Conservation (phyloP, 495 filamentous ascomycete species). For the Lasiosphaeria ovina region DNA sequence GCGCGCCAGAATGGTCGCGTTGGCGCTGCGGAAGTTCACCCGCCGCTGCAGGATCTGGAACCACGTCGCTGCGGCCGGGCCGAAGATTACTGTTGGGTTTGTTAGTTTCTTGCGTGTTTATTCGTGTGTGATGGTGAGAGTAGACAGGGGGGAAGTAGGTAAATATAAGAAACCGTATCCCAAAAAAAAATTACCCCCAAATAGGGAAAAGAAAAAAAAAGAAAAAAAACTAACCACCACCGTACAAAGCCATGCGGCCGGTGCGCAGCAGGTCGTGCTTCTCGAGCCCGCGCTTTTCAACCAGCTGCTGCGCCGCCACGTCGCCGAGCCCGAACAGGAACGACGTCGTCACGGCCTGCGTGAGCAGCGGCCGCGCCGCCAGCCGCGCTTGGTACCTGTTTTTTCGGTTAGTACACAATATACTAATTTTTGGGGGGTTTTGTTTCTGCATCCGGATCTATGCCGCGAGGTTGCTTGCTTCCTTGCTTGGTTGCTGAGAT, state of each 20-base stretch:
- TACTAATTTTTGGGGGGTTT: no score
- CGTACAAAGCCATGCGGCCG: constrained; percentile 87
- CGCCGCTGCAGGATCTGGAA: constrained; percentile 68
- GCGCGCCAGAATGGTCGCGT: constrained; percentile 72
- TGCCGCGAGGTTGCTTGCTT: no score
- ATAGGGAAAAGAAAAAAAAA: not conserved
- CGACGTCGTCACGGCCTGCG: constrained; percentile 81
- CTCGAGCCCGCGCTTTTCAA: constrained; percentile 74
- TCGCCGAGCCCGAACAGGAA: constrained; percentile 91
- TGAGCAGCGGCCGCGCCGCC: constrained; percentile 77
- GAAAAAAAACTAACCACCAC: constrained; percentile 63
- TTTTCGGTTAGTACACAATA: not conserved
- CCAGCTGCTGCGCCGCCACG: constrained; percentile 86
- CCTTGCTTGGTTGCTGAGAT: no score
- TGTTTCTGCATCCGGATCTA: no score
- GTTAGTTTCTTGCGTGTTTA: constrained; percentile 4
- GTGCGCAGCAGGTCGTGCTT: constrained; percentile 83
- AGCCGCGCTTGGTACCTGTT: constrained; percentile 85
- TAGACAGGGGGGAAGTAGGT: not conserved
- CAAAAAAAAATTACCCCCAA: not conserved
- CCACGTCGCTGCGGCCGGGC: constrained; percentile 87
- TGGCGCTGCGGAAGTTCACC: constrained; percentile 60
- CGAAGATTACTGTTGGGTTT: constrained; percentile 68
- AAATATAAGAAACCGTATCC: not conserved
- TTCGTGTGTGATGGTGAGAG: not conserved